These are phyloP conservation scores for Hemisphaericaspora lyxosophila DNA, from an alignment of 1,139 yeast genomes.

Conservation along the genomic window DNA sequence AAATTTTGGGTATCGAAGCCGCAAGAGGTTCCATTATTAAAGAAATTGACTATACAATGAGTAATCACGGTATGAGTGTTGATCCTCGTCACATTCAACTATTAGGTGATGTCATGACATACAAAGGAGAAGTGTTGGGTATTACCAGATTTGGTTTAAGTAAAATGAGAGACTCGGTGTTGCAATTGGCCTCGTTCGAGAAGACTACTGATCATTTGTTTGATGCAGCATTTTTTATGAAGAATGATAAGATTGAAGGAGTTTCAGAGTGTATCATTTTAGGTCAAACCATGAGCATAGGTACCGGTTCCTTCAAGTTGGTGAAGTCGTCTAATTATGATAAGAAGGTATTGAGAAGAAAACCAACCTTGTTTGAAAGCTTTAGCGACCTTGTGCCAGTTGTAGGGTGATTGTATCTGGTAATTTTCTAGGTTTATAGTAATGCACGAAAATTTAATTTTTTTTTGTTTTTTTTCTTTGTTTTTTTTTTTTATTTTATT, in stretches of 20 bases:
- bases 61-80: conserved; percentile 99
- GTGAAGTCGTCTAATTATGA: conserved; percentile 57
- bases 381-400: conserved; percentile 29
- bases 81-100: conserved; percentile 99
- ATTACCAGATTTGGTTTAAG: conserved; percentile 97
- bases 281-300: conserved; percentile 97
- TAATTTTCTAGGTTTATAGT: no score
- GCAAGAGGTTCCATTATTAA: conserved; percentile 90
- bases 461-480: no score
- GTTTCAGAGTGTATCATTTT: conserved; percentile 96
- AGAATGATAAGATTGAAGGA: conserved; percentile 93
- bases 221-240: conserved; percentile 98
- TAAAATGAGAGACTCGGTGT: conserved; percentile 96
- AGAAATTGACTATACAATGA: conserved; percentile 97
- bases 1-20: conserved; percentile 95
- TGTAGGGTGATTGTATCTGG: conserved; percentile 15
- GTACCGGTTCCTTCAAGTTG: conserved; percentile 94
- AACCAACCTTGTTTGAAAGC: conserved; percentile 62
- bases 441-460: no score
- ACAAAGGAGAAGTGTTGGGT: conserved; percentile 97
- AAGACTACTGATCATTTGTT: conserved; percentile 98
- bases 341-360: conserved; percentile 45
- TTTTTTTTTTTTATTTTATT: no score
- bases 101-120: conserved; percentile 97
- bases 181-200: conserved; percentile 96